Percentiles rank a stretch among this genome's conserved stretches.
Evolutionary conservation across 371 early-diverging fungal species (phyloP).

Genomic region (Mycotypha africana): DNA sequence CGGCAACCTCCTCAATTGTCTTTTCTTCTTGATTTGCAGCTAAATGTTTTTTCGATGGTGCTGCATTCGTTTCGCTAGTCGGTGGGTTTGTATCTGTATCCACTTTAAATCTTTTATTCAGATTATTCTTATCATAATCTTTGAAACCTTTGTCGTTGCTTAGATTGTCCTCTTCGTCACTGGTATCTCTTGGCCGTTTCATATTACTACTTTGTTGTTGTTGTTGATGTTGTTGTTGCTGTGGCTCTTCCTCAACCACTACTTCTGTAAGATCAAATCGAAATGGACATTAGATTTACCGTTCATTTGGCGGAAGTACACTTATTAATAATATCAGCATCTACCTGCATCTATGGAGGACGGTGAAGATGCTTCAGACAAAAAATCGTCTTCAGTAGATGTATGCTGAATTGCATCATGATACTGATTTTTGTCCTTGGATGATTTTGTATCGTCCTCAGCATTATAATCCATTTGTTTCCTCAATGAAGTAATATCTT

Average conservation of each 20-base stretch:
- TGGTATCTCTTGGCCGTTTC: constrained; percentile 13
- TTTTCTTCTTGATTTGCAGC: no score
- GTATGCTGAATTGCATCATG: constrained; percentile 5
- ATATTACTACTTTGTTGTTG: no score
- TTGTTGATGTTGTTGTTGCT: no score
- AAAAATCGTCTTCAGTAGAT: not conserved
- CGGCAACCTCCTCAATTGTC: not conserved
- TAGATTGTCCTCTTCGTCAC: constrained; percentile 14
- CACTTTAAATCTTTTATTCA: not conserved
- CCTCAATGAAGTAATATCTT: constrained; percentile 34
- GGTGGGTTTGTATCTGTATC: no score
- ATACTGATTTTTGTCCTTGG: no score
- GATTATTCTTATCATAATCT: not conserved
- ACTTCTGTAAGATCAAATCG: not conserved
- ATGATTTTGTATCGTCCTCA: no score
- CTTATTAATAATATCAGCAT: not conserved
- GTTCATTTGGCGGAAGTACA: not conserved
- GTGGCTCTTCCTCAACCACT: no score
- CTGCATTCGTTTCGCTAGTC: no score
- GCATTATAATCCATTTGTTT: no score
- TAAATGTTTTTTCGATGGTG: no score
- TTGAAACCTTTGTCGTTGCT: not conserved
- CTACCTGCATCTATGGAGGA: constrained; percentile 6
- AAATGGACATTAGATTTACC: not conserved
- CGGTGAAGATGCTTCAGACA: constrained; percentile 10